Conservation (phyloP, 306 rosid species). For the Cicer pinnatifidum region DNA sequence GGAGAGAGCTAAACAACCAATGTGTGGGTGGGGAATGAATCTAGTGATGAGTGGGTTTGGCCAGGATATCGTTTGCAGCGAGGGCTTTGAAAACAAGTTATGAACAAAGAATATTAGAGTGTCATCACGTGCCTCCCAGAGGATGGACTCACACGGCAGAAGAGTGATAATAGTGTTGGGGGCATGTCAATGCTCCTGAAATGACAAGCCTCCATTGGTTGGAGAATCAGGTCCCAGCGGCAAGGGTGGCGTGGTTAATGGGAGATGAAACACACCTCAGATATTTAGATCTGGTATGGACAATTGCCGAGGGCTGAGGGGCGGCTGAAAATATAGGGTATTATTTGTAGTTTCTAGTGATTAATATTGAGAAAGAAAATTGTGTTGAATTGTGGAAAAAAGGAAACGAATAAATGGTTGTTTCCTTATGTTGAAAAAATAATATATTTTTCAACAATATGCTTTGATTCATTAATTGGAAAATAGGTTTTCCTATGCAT, state of each 20-base stretch:
- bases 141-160: background rate
- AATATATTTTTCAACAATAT: background rate
- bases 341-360: background rate
- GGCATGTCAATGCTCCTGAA: background rate
- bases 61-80: background rate
- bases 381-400: background rate
- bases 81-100: background rate
- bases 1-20: background rate
- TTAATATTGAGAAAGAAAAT: slow-evolving; percentile 9
- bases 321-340: slow-evolving; percentile 8
- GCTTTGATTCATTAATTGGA: slow-evolving; percentile 1
- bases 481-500: slow-evolving; percentile 3
- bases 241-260: background rate
- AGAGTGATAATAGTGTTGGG: background rate
- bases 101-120: background rate
- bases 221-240: background rate
- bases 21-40: background rate
- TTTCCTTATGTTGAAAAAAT: slow-evolving; percentile 1
- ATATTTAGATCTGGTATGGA: background rate
- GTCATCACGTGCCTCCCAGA: background rate
- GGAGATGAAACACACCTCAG: slow-evolving; percentile 3
- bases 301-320: background rate
- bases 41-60: background rate
- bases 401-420: background rate
- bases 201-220: background rate